Evolutionary conservation across 176 grass and related monocot genomes (phyloP).

Genomic region (Oryza meyeriana): DNA sequence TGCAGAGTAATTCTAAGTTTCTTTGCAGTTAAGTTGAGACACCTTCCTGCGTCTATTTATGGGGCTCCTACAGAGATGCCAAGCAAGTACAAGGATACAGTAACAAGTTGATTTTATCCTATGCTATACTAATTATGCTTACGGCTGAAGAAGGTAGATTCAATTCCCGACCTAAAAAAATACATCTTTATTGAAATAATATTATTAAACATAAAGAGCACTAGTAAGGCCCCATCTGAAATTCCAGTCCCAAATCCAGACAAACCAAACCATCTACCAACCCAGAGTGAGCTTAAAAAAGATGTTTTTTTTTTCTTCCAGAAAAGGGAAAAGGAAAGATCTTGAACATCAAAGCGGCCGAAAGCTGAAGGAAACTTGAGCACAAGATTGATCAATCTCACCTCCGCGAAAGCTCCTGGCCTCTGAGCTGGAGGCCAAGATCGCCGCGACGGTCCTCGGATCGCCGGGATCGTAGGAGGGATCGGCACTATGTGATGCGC

Average conservation of each 20-base stretch:
- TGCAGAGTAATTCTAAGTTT: neutral
- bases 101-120: neutral
- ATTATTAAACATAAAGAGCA: neutral
- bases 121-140: neutral
- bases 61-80: neutral
- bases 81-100: neutral
- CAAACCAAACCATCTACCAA: constrained; percentile 9
- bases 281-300: neutral
- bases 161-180: neutral
- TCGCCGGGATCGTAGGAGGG: neutral
- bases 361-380: neutral
- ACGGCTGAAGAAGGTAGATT: constrained; percentile 13
- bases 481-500: neutral
- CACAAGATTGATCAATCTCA: neutral
- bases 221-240: neutral
- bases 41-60: neutral
- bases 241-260: neutral
- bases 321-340: neutral
- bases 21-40: neutral
- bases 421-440: neutral
- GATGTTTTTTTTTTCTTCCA: neutral
- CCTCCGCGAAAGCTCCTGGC: neutral
- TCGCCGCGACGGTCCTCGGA: neutral
- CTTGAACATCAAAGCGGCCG: neutral
- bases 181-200: neutral